phyloP scores from a whole-genome alignment of 2,329 filamentous ascomycete genomes.

The Pseudocercospora fuligena region DNA sequence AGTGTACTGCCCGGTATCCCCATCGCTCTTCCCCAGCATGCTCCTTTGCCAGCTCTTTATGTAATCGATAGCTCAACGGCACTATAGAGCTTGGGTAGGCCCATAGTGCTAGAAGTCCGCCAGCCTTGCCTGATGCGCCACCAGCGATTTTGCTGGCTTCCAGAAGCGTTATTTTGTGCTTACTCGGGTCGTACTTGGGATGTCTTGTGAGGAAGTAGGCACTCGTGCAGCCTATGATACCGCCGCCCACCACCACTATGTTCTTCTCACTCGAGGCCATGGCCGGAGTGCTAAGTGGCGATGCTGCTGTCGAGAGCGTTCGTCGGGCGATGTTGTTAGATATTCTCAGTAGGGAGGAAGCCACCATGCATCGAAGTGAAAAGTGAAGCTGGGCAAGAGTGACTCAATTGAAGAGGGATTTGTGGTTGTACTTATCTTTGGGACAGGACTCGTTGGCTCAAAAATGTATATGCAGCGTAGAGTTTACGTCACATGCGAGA shows the following conservation, averaged over 20 bases:
- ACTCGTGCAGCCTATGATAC: conserved; percentile 88
- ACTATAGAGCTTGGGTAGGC: conserved; percentile 86
- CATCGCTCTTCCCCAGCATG: conserved; percentile 78
- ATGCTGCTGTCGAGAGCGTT: background rate
- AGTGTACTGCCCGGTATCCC: conserved; percentile 83
- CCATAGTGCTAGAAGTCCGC: conserved; percentile 87
- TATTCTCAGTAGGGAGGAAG: background rate
- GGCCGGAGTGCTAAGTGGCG: background rate
- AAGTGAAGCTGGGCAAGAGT: background rate
- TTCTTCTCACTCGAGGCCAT: conserved; percentile 39
- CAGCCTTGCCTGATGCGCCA: conserved; percentile 94
- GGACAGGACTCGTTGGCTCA: background rate
- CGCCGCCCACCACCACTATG: conserved; percentile 66
- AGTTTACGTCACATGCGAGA: conserved; percentile 20
- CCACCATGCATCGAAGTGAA: conserved; percentile 4
- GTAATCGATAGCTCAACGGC: conserved; percentile 81
- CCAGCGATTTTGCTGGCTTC: conserved; percentile 85
- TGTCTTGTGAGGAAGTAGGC: conserved; percentile 92
- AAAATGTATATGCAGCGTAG: background rate
- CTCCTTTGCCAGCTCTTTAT: conserved; percentile 81
- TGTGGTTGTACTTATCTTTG: conserved; percentile 7
- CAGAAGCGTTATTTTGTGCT: conserved; percentile 80
- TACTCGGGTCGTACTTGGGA: conserved; percentile 73
- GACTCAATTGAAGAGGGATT: background rate
- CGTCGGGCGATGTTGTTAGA: background rate